Percentiles rank a stretch among this genome's conserved stretches.
These are phyloP conservation scores for Raffaelea deltoideospora DNA, from an alignment of 2,329 filamentous ascomycete genomes.

Conservation along the genomic window DNA sequence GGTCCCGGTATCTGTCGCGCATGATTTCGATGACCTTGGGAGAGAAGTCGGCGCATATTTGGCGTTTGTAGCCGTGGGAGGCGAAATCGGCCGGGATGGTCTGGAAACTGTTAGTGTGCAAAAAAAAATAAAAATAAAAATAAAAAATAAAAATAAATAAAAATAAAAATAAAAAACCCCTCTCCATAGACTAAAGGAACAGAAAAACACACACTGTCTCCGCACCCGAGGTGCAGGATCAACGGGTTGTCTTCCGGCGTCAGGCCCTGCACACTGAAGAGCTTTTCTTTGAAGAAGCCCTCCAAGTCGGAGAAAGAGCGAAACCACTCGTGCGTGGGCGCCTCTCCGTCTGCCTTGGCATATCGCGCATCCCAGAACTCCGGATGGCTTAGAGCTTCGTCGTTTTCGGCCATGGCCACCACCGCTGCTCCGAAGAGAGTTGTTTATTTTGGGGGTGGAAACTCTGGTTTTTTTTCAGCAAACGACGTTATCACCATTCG, in stretches of 20 bases:
- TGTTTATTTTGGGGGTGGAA: too few species aligned
- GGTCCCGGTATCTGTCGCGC: conserved; percentile 22
- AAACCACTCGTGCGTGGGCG: conserved; percentile 38
- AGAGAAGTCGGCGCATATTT: conserved; percentile 44
- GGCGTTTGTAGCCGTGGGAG: conserved; percentile 29
- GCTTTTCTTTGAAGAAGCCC: conserved; percentile 27
- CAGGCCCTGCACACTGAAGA: conserved; percentile 19
- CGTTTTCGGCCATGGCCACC: conserved; percentile 11
- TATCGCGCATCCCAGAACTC: conserved; percentile 38
- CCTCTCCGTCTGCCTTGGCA: conserved; percentile 18
- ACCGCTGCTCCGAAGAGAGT: too few species aligned
- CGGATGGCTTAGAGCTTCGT: conserved; percentile 18
- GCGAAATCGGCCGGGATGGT: conserved; percentile 34
- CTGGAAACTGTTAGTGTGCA: conserved; percentile 15
- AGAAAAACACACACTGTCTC: conserved; percentile 33
- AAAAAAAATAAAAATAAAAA: background rate
- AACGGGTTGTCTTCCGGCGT: conserved; percentile 18
- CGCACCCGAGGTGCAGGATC: conserved; percentile 41
- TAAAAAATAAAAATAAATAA: conserved; percentile 8
- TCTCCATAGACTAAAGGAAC: too few species aligned
- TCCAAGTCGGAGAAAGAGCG: conserved; percentile 30
- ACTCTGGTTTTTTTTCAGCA: too few species aligned
- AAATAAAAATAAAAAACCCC: background rate
- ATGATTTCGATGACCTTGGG: conserved; percentile 36
- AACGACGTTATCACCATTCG: too few species aligned